A percentile compares a stretch with the other conserved stretches of the same genome.
phyloP scores from a whole-genome alignment of 495 filamentous ascomycete genomes.

The Cercophora newfieldiana region DNA sequence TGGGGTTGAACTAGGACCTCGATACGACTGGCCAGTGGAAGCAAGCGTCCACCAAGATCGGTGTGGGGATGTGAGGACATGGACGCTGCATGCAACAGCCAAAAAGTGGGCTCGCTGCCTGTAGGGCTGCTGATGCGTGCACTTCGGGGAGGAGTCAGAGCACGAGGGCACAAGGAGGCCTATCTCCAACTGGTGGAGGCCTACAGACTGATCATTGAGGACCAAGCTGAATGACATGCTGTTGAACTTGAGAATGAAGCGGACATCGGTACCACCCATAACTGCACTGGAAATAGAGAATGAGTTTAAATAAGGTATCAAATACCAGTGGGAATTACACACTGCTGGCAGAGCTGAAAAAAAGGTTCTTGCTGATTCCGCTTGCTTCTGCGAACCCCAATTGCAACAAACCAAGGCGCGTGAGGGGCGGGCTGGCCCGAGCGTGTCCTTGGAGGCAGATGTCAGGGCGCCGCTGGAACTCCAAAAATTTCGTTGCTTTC shows the following conservation, averaged over 20 bases:
- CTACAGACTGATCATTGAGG: background rate
- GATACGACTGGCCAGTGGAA: background rate
- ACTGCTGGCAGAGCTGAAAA: background rate
- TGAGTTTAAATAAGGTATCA: too few species aligned
- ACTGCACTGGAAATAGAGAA: too few species aligned
- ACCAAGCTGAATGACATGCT: background rate
- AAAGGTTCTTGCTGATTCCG: conserved; percentile 30
- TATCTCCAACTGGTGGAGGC: background rate
- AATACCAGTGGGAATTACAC: background rate
- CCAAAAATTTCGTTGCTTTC: conserved; percentile 9
- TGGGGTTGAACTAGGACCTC: background rate
- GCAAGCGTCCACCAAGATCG: background rate
- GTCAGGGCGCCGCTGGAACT: background rate
- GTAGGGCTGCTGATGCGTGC: background rate
- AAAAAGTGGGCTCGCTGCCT: conserved; percentile 1
- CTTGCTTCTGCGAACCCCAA: conserved; percentile 26
- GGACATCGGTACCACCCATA: too few species aligned
- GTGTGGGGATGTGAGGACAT: background rate
- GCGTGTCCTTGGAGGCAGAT: conserved; percentile 1
- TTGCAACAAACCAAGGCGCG: conserved; percentile 23
- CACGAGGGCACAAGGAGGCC: background rate
- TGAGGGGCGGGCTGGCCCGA: conserved; percentile 25
- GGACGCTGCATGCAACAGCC: background rate
- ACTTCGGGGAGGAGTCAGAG: background rate
- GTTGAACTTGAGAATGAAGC: background rate